Percentiles rank a stretch among this genome's conserved stretches.
phyloP scores from a whole-genome alignment of 2,329 filamentous ascomycete genomes.

The Cercospora sesami region DNA sequence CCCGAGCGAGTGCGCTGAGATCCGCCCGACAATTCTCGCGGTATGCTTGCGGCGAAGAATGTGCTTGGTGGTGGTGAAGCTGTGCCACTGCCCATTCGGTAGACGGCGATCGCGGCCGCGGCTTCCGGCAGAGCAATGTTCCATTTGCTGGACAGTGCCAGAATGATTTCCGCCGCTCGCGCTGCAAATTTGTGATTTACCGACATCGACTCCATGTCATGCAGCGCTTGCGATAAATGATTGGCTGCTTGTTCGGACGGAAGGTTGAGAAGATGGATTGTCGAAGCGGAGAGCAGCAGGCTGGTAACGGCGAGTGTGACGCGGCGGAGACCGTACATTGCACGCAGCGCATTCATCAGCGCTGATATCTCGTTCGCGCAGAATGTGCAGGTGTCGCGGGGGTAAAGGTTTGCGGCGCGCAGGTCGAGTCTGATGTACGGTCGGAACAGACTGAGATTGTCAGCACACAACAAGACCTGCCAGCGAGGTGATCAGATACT shows the following conservation, averaged over 20 bases:
- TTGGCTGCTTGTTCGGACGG: constrained; percentile 40
- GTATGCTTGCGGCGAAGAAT: constrained; percentile 37
- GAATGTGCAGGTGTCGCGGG: constrained; percentile 64
- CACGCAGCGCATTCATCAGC: constrained; percentile 46
- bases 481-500: constrained; percentile 40
- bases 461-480: constrained; percentile 46
- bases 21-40: constrained; percentile 30
- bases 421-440: constrained; percentile 66
- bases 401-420: constrained; percentile 60
- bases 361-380: constrained; percentile 48
- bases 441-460: constrained; percentile 68
- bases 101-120: constrained; percentile 35
- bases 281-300: constrained; percentile 45
- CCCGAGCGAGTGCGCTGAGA: constrained; percentile 25
- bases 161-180: constrained; percentile 47
- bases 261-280: constrained; percentile 50
- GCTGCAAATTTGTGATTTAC: constrained; percentile 47
- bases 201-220: constrained; percentile 46
- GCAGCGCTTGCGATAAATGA: constrained; percentile 46
- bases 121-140: constrained; percentile 45
- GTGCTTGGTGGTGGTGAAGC: constrained; percentile 30
- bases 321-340: constrained; percentile 47
- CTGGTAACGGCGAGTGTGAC: constrained; percentile 44
- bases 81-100: constrained; percentile 21
- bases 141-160: constrained; percentile 47